A percentile compares a stretch with the other conserved stretches of the same genome.
These are phyloP conservation scores for Hippophae rhamnoides DNA, from an alignment of 306 rosid species.

Conservation along the genomic window DNA sequence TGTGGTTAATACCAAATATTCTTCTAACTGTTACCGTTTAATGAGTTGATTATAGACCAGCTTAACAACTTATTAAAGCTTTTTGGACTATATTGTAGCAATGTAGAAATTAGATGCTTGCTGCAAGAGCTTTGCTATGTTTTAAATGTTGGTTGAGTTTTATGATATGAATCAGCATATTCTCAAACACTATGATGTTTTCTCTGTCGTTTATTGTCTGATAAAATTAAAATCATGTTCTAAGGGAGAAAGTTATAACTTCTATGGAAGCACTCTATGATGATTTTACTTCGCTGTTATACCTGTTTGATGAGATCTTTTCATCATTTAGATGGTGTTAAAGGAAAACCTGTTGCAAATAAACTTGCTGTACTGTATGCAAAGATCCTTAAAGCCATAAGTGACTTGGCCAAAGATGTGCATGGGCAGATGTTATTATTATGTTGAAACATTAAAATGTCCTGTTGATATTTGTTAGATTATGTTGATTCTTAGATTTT, in stretches of 20 bases:
- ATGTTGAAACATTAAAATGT: slow-evolving; percentile 8
- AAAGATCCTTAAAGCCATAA: slow-evolving; percentile 45
- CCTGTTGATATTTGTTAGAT: background rate
- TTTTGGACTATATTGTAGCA: background rate
- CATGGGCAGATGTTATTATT: slow-evolving; percentile 76
- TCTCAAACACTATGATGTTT: background rate
- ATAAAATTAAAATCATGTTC: background rate
- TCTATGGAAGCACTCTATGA: background rate
- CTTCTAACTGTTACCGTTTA: background rate
- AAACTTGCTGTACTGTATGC: slow-evolving; percentile 60
- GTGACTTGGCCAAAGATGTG: slow-evolving; percentile 86
- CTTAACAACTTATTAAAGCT: background rate
- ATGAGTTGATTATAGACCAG: background rate
- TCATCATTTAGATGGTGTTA: slow-evolving; percentile 24
- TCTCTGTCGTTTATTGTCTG: background rate
- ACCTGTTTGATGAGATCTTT: background rate
- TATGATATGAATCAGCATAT: background rate
- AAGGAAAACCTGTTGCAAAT: slow-evolving; percentile 27
- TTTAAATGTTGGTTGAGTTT: background rate
- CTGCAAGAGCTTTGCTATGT: too few relatives aligned
- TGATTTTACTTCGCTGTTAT: background rate
- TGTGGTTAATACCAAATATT: slow-evolving; percentile 3
- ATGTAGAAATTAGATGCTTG: background rate
- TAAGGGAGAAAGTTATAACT: background rate
- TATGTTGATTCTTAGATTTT: background rate